phyloP scores from a whole-genome alignment of 768 basidiomycete genomes.

The Pisolithus tinctorius region DNA sequence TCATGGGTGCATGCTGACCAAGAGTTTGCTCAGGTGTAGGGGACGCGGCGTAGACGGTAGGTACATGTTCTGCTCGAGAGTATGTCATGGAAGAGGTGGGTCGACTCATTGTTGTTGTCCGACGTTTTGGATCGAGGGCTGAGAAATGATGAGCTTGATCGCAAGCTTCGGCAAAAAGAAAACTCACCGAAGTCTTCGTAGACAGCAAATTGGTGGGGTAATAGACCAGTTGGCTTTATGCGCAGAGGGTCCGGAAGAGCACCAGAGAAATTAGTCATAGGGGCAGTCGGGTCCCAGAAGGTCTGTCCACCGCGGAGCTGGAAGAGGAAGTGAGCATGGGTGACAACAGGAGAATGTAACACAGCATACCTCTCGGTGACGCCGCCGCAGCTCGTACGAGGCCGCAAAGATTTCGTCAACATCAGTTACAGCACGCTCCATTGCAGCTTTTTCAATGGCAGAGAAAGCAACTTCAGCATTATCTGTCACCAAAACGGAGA shows the following conservation, averaged over 20 bases:
- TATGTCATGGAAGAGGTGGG: conserved; percentile 70
- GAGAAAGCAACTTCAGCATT: conserved; percentile 91
- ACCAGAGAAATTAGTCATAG: conserved; percentile 58
- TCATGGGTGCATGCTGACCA: conserved; percentile 39
- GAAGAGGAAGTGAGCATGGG: background rate
- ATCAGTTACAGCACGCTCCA: conserved; percentile 90
- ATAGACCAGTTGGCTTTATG: conserved; percentile 76
- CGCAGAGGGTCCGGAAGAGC: conserved; percentile 85
- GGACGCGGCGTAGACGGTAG: conserved; percentile 50
- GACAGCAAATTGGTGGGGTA: conserved; percentile 74
- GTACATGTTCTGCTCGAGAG: conserved; percentile 37
- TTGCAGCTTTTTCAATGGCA: conserved; percentile 95
- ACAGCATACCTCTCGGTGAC: conserved; percentile 70
- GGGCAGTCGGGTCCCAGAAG: conserved; percentile 86
- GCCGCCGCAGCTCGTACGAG: conserved; percentile 78
- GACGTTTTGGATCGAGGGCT: conserved; percentile 55
- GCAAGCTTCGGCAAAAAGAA: background rate
- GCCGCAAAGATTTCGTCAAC: conserved; percentile 83
- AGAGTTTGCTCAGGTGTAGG: conserved; percentile 52
- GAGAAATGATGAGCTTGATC: conserved; percentile 5
- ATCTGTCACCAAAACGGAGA: conserved; percentile 76
- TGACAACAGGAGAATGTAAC: background rate
- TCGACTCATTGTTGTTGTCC: conserved; percentile 43
- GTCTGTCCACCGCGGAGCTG: conserved; percentile 63
- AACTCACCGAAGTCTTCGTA: conserved; percentile 90